A percentile compares a stretch with the other conserved stretches of the same genome.
phyloP scores from a whole-genome alignment of 2,329 filamentous ascomycete species.

The Sporothrix variecibatus region DNA sequence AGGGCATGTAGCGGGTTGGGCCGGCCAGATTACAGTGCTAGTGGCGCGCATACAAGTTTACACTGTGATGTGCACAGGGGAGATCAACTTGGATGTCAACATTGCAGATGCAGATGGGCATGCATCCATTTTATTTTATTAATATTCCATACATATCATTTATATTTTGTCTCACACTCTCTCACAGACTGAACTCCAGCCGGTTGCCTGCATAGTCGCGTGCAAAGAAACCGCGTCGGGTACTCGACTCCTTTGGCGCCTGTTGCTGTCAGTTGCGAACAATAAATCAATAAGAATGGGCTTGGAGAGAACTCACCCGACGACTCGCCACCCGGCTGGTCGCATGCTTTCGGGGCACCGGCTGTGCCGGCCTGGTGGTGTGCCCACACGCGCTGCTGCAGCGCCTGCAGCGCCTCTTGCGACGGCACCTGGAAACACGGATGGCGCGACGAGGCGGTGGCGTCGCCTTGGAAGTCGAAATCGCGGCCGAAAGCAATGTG shows the following conservation, averaged over 20 bases:
- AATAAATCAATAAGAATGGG: neutral
- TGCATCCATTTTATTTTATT: neutral
- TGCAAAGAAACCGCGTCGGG: conserved; percentile 64
- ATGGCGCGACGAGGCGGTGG: conserved; percentile 49
- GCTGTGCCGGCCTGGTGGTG: conserved; percentile 52
- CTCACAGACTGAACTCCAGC: conserved; percentile 54
- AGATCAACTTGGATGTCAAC: too few species aligned
- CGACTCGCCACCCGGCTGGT: conserved; percentile 52
- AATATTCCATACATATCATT: neutral
- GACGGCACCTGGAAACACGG: conserved; percentile 59
- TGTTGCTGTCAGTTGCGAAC: conserved; percentile 34
- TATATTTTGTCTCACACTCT: neutral
- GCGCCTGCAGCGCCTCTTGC: conserved; percentile 47
- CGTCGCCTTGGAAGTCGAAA: conserved; percentile 34
- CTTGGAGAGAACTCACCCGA: conserved; percentile 30
- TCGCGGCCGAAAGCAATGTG: conserved; percentile 53
- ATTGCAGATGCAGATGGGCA: neutral
- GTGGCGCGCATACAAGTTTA: neutral
- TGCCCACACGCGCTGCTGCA: conserved; percentile 53
- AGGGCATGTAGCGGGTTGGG: too few species aligned
- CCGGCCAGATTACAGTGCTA: neutral
- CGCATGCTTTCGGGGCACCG: conserved; percentile 55
- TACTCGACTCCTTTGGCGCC: conserved; percentile 59
- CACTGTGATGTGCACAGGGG: neutral
- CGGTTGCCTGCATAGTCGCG: conserved; percentile 58